Evolutionary conservation across 768 basidiomycete species (phyloP), one percentile per base, ranked within the genome.

Genomic region (Lactarius evosmus): DNA sequence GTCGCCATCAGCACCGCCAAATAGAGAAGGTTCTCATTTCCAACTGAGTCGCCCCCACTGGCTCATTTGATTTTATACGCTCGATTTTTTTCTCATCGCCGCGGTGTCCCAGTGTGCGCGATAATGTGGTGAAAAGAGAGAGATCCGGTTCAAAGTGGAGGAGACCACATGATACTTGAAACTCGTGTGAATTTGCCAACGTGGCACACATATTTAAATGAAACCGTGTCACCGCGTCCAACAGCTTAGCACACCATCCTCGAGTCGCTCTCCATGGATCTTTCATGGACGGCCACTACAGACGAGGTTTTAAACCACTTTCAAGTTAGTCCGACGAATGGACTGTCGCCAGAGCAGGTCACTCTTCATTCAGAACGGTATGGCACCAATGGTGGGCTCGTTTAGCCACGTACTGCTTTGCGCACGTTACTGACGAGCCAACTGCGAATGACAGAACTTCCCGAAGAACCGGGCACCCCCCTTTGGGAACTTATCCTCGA

Each of bases 401-500:
- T 34, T 49, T n/a, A n/a, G 59, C 50, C 55, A 65, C 38, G 40
- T 56, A 61, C 44, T 2, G 4, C 49, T 16, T 38, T 1, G 16
- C n/a, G 6, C 27, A 17, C 32, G 29, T 14, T 30, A 36, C 64
- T 65, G 22, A 61, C 30, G 27, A 12, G 11, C 11, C 30, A 3
- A n/a, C 55, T 34, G 1, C 38, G 14, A 33, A 56, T 38, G 9
- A 36, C 32, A 98, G 96, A 92, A 72, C 81, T 99, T 7, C 95
- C 96, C 12, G 94, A 97, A 72, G 93, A 95, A 11, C 88, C 92
- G 0, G 78, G 92, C 3, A 97, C 96, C 4, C 92, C 95, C 4
- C 73, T 98, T 34, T 95, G 94, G 93, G 83, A 93, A 72, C 86
- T 98, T 65, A 89, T 99, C 64, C 82, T 99, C n/a, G 95, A 97